Percentiles rank a stretch among this genome's conserved stretches.
Evolutionary conservation across 2,329 filamentous ascomycete species (phyloP).

Genomic region (Penicillium decumbens): DNA sequence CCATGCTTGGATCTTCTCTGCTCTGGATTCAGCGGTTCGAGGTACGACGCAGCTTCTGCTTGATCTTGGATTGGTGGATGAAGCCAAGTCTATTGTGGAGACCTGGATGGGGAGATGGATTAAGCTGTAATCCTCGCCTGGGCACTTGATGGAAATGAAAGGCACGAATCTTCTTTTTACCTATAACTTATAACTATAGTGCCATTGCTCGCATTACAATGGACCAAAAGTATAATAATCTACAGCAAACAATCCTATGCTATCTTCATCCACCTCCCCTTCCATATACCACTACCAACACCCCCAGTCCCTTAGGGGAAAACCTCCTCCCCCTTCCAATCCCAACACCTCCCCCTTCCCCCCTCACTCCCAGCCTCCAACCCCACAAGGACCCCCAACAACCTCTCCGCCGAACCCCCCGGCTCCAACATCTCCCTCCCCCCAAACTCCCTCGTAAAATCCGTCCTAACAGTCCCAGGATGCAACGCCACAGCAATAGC

Average conservation of each 20-base stretch:
- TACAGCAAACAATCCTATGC: not conserved
- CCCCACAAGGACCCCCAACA: constrained; percentile 56
- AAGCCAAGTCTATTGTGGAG: constrained; percentile 60
- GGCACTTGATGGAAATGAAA: not conserved
- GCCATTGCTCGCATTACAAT: not conserved
- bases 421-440: constrained; percentile 64
- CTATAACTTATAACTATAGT: not conserved
- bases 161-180: not conserved
- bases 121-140: constrained; percentile 10
- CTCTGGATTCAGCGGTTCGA: constrained; percentile 63
- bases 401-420: constrained; percentile 60
- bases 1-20: constrained; percentile 55
- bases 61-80: constrained; percentile 63
- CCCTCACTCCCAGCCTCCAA: constrained; percentile 37
- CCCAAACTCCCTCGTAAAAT: constrained; percentile 70
- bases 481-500: constrained; percentile 68
- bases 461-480: constrained; percentile 75
- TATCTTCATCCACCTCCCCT: not conserved
- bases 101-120: constrained; percentile 69
- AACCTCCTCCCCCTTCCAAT: constrained; percentile 64
- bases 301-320: constrained; percentile 42
- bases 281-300: not conserved
- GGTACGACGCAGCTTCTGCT: constrained; percentile 60
- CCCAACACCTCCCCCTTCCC: constrained; percentile 62
- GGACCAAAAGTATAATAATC: not conserved